These are phyloP conservation scores for Aspergillus pseudoglaucus DNA, from an alignment of 2,329 filamentous ascomycete genomes.

Conservation along the genomic window DNA sequence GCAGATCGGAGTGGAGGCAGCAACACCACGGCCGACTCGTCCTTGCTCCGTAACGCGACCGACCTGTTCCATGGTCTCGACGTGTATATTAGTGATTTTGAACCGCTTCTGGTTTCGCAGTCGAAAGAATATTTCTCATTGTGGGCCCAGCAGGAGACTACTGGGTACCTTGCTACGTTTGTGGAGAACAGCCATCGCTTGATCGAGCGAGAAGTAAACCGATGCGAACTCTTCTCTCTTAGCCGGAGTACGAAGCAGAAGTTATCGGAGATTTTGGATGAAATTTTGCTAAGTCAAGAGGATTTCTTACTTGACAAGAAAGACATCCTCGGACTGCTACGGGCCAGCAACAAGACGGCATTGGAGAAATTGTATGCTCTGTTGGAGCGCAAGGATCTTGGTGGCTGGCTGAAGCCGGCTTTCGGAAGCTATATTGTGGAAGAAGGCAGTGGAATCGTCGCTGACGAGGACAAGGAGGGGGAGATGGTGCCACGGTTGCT, in stretches of 20 bases:
- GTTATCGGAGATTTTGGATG: conserved; percentile 66
- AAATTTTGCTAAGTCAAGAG: conserved; percentile 64
- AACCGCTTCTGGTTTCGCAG: conserved; percentile 62
- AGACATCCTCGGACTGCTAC: conserved; percentile 66
- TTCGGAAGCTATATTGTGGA: conserved; percentile 75
- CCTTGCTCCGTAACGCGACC: conserved; percentile 67
- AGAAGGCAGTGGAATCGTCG: conserved; percentile 70
- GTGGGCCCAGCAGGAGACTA: conserved; percentile 63
- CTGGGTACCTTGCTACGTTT: conserved; percentile 64
- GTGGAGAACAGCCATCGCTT: conserved; percentile 63
- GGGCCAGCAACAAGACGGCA: conserved; percentile 61
- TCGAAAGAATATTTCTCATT: conserved; percentile 63
- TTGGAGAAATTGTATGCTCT: conserved; percentile 73
- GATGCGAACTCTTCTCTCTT: conserved; percentile 75
- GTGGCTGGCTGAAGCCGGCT: conserved; percentile 61
- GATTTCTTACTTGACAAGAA: conserved; percentile 58
- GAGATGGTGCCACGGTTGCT: conserved; percentile 83
- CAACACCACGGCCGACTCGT: conserved; percentile 52
- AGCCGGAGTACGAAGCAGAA: conserved; percentile 76
- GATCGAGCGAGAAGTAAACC: conserved; percentile 63
- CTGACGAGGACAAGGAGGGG: conserved; percentile 68
- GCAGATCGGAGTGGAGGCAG: conserved; percentile 57
- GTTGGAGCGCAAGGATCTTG: conserved; percentile 64
- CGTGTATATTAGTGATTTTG: conserved; percentile 73
- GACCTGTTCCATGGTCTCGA: conserved; percentile 79